phyloP scores from a whole-genome alignment of 257 asterid genomes.

The Nicotiana tabacum region DNA sequence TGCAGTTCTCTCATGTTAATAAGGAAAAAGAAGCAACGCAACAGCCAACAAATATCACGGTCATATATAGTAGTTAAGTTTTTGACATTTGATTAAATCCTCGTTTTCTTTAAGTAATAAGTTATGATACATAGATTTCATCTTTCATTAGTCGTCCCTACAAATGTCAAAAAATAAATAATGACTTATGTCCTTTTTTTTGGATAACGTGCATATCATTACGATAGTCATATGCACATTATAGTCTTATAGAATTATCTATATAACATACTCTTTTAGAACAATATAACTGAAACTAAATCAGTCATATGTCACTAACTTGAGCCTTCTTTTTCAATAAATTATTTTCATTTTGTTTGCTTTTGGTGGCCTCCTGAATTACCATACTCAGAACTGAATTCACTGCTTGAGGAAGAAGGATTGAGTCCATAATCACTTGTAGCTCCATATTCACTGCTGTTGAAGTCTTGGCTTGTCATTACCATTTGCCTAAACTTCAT shows the following conservation, averaged over 20 bases:
- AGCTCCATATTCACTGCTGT: conserved; percentile 51
- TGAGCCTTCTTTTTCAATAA: not conserved
- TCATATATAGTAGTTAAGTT: too few species aligned
- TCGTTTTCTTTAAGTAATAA: not conserved
- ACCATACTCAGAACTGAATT: conserved; percentile 17
- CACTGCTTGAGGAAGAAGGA: conserved; percentile 47
- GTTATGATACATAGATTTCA: not conserved
- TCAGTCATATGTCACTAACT: conserved; percentile 2
- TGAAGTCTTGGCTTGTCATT: conserved; percentile 41
- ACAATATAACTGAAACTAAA: not conserved
- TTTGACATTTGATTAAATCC: not conserved
- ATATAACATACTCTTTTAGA: not conserved
- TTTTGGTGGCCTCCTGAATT: not conserved
- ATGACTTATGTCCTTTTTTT: not conserved
- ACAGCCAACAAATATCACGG: too few species aligned
- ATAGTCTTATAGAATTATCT: not conserved
- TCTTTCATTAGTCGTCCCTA: not conserved
- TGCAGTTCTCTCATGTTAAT: too few species aligned
- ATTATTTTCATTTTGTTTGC: not conserved
- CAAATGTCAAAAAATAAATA: not conserved
- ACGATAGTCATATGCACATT: not conserved
- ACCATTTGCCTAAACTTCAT: conserved; percentile 76
- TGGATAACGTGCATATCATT: not conserved
- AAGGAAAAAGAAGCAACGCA: too few species aligned
- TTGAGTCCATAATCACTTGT: conserved; percentile 56